Base-by-base conservation (phyloP, 805 yeast species). In the Myxozyma vanderwaltii region DNA sequence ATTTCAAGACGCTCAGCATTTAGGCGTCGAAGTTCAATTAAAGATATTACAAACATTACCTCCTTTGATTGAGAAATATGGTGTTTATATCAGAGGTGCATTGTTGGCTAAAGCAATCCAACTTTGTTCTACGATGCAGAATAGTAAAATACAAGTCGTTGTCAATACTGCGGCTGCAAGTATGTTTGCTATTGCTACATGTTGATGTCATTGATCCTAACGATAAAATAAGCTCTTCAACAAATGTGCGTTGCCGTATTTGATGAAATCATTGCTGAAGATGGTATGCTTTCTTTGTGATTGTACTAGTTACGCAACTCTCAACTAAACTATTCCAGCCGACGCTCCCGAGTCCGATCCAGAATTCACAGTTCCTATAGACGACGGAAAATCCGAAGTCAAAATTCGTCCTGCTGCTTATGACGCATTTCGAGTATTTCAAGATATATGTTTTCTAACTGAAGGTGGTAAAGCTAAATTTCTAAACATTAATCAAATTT, bases 121-220 rank as follows among this genome's bases (percentile, higher is more conserved):
- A 23, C 83, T 92, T 1, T 89, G 96, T 69, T 81, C 94, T 0
- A 80, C 83, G 35, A 77, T 94, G 51, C 91, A 89, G 57, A 75
- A 83, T 13, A 86, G 83, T 61, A 86, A 88, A 66, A 81, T 85
- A 4, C 82, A 87, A 0, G 88, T 89, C 66, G 96, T 94, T 4
- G 79, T 83, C 13, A 91, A 91, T 68, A 89, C 98, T 0, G 97
- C 98, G 0, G 85, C 89, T 51, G 99, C 98, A 1, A 90, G 64
- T 61, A 59, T 10, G 64, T 59, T 10, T 5, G 4, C 2, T 29
- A n/a, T 5, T 4, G 5, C 7, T n/a, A 21, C 53, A 15, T 17
- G n/a, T 41, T 21, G 7, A 31, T 4, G 31, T 8, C 35, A n/a
- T n/a, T n/a, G 15, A 36, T 44, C 13, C 7, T 31, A 2, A 41